These are phyloP conservation scores for Amanita phalloides DNA, from an alignment of 768 basidiomycete genomes.

Conservation along the genomic window DNA sequence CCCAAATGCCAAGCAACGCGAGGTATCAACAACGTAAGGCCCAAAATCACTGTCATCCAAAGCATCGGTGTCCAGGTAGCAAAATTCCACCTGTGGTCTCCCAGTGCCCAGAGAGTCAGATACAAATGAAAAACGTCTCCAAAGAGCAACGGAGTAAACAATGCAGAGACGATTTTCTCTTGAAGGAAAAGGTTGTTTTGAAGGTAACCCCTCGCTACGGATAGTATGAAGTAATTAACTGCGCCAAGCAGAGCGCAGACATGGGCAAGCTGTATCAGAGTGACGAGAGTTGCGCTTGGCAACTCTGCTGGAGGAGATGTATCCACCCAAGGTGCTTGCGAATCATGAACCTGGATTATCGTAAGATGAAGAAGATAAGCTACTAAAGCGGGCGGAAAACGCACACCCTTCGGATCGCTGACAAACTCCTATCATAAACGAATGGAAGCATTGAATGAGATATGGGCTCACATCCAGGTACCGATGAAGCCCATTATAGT, in stretches of 20 bases:
- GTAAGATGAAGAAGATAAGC: background rate
- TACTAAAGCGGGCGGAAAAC: slow-evolving; percentile 12
- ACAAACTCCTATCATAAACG: background rate
- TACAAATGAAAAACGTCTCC: slow-evolving; percentile 60
- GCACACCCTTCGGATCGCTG: slow-evolving; percentile 55
- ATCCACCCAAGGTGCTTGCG: slow-evolving; percentile 64
- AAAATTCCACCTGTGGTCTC: slow-evolving; percentile 57
- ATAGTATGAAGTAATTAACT: slow-evolving; percentile 58
- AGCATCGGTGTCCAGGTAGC: slow-evolving; percentile 57
- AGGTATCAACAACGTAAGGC: slow-evolving; percentile 57
- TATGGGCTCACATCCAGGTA: slow-evolving; percentile 31
- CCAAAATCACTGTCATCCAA: slow-evolving; percentile 54
- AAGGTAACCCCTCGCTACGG: slow-evolving; percentile 50
- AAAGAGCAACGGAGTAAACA: slow-evolving; percentile 57
- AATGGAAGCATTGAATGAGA: background rate
- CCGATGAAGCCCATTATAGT: slow-evolving; percentile 58
- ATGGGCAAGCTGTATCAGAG: slow-evolving; percentile 66
- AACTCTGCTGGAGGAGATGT: slow-evolving; percentile 36
- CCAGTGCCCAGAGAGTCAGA: slow-evolving; percentile 66
- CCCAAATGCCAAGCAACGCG: slow-evolving; percentile 68
- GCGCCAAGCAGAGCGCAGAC: slow-evolving; percentile 68
- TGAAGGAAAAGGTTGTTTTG: slow-evolving; percentile 49
- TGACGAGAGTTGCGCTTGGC: slow-evolving; percentile 55
- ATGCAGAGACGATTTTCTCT: slow-evolving; percentile 56
- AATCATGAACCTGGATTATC: slow-evolving; percentile 48